Percentiles rank a stretch among this genome's conserved stretches.
Conservation (phyloP, 2,329 filamentous ascomycete genomes). For the Penicillium aurantiogriseum region DNA sequence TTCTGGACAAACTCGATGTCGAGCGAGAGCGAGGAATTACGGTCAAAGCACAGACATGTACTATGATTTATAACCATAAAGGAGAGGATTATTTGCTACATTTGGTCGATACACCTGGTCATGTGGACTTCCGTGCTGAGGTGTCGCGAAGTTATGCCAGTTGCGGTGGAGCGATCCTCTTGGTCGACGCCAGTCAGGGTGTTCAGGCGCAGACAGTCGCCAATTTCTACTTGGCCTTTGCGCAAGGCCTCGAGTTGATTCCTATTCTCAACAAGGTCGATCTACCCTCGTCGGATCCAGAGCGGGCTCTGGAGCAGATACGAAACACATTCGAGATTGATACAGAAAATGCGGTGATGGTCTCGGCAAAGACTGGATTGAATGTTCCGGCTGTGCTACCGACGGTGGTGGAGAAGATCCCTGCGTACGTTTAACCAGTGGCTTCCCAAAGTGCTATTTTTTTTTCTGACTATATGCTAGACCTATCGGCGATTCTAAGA, state of each 20-base stretch:
- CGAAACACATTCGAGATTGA: conserved; percentile 84
- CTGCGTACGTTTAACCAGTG: conserved; percentile 50
- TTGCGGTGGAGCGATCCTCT: conserved; percentile 85
- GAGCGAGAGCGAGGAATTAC: conserved; percentile 96
- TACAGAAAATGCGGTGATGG: conserved; percentile 67
- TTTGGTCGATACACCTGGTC: conserved; percentile 92
- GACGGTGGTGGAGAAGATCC: conserved; percentile 79
- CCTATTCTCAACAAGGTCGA: conserved; percentile 98
- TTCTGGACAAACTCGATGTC: conserved; percentile 94
- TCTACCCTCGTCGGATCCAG: conserved; percentile 82
- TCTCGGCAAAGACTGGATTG: conserved; percentile 90
- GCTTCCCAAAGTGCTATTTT: background rate
- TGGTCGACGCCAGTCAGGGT: conserved; percentile 95
- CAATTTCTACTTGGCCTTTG: conserved; percentile 97
- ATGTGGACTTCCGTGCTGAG: conserved; percentile 96
- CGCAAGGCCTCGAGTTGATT: conserved; percentile 80
- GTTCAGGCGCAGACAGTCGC: conserved; percentile 97
- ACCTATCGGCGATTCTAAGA: conserved; percentile 69
- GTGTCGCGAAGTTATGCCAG: conserved; percentile 94
- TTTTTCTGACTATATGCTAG: conserved; percentile 31
- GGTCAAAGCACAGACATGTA: conserved; percentile 97
- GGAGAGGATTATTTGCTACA: conserved; percentile 90
- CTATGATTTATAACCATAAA: conserved; percentile 88
- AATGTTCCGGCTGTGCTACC: conserved; percentile 84
- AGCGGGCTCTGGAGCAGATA: conserved; percentile 82